These are phyloP conservation scores for Fusarium brachygibbosum DNA, from an alignment of 2,329 filamentous ascomycete species.

Conservation along the genomic window DNA sequence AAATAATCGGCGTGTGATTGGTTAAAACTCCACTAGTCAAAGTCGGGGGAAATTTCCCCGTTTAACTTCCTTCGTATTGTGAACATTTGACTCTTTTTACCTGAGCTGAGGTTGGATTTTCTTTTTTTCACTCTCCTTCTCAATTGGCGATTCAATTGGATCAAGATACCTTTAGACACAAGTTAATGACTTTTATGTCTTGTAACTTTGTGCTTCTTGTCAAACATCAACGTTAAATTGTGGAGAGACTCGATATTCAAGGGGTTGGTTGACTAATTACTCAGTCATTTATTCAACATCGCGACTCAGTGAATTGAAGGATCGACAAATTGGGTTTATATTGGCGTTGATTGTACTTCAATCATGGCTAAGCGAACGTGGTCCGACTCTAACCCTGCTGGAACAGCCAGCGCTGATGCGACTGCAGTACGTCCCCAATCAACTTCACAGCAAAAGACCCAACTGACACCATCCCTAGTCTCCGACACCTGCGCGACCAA, in stretches of 20 bases:
- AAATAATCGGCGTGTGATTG: constrained; percentile 18
- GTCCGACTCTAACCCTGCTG: constrained; percentile 45
- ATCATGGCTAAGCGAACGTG: constrained; percentile 46
- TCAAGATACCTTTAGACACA: neutral
- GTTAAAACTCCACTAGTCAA: constrained; percentile 12
- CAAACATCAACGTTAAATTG: neutral
- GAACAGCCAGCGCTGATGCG: constrained; percentile 13
- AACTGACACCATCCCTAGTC: constrained; percentile 28
- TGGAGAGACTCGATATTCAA: neutral
- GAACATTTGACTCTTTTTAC: constrained; percentile 21
- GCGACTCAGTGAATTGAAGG: neutral
- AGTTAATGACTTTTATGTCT: neutral
- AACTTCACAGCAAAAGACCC: neutral
- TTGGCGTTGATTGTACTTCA: neutral
- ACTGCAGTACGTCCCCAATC: constrained; percentile 18
- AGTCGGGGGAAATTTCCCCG: constrained; percentile 44
- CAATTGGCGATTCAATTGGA: neutral
- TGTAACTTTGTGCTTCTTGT: neutral
- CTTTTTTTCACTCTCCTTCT: neutral
- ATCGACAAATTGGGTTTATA: neutral
- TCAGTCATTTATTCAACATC: constrained; percentile 7
- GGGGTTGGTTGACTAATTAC: constrained; percentile 15
- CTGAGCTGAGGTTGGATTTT: constrained; percentile 20
- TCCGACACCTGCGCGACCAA: constrained; percentile 31
- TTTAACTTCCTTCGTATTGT: constrained; percentile 36